A percentile compares a stretch with the other conserved stretches of the same genome.
Evolutionary conservation across 129 eudicot species (phyloP).

Genomic region (Ambrosia artemisiifolia): DNA sequence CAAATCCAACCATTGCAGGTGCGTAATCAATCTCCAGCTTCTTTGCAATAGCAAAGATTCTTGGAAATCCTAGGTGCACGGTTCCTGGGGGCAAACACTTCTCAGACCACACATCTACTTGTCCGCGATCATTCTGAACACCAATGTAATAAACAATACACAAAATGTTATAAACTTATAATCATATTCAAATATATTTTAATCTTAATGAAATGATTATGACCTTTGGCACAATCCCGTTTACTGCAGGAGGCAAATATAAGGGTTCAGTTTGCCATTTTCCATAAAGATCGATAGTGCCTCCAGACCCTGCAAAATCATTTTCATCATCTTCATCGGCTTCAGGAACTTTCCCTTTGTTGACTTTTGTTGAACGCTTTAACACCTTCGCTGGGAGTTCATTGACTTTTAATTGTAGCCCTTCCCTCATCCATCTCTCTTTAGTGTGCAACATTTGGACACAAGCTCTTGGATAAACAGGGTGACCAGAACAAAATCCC

Average conservation of each 20-base stretch:
- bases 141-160: neutral
- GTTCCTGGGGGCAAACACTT: conserved; percentile 99
- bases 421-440: conserved; percentile 89
- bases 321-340: conserved; percentile 48
- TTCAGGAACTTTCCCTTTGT: conserved; percentile 45
- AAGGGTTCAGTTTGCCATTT: conserved; percentile 94
- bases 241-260: conserved; percentile 64
- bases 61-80: conserved; percentile 73
- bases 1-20: conserved; percentile 98
- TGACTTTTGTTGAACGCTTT: conserved; percentile 52
- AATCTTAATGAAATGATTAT: neutral
- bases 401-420: conserved; percentile 63
- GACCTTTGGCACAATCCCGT: conserved; percentile 95
- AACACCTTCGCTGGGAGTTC: conserved; percentile 76
- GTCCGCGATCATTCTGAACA: conserved; percentile 90
- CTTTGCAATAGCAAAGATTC: conserved; percentile 62
- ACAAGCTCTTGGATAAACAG: conserved; percentile 91
- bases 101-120: conserved; percentile 94
- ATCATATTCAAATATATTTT: neutral
- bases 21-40: conserved; percentile 75
- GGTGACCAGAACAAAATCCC: conserved; percentile 80
- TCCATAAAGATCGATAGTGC: conserved; percentile 57
- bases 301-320: conserved; percentile 45
- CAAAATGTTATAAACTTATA: conserved; percentile 12
- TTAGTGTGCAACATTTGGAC: conserved; percentile 79